These are phyloP conservation scores for Anthracocystis walkeri DNA, from an alignment of 1,284 basidiomycete species.

Conservation along the genomic window DNA sequence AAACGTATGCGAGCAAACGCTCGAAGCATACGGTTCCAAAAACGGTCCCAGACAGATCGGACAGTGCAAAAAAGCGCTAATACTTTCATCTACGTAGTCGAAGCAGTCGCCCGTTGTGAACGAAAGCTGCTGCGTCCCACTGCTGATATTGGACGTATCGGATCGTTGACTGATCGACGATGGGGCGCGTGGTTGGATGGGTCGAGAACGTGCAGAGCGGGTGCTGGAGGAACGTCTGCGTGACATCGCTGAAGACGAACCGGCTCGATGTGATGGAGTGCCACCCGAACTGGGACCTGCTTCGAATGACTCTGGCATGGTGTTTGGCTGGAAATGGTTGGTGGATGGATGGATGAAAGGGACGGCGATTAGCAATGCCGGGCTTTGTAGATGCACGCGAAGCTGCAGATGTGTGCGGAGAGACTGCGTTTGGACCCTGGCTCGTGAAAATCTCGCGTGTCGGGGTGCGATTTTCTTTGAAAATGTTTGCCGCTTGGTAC, in stretches of 20 bases:
- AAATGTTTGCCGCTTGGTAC: too few relatives aligned
- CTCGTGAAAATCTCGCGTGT: too few relatives aligned
- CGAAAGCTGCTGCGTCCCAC: slow-evolving; percentile 26
- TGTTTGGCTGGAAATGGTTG: neutral
- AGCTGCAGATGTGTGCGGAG: too few relatives aligned
- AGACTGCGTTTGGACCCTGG: too few relatives aligned
- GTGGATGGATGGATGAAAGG: too few relatives aligned
- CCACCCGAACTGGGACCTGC: slow-evolving; percentile 24
- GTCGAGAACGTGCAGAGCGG: slow-evolving; percentile 18
- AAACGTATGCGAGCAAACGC: slow-evolving; percentile 55
- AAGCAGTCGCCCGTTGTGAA: slow-evolving; percentile 47
- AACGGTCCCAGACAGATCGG: slow-evolving; percentile 57
- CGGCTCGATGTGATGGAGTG: slow-evolving; percentile 5
- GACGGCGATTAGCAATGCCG: neutral
- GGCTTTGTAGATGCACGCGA: too few relatives aligned
- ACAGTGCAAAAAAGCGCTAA: slow-evolving; percentile 45
- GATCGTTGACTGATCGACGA: slow-evolving; percentile 49
- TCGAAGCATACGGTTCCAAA: slow-evolving; percentile 43
- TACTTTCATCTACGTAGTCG: slow-evolving; percentile 43
- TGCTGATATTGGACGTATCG: slow-evolving; percentile 43
- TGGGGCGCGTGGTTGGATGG: slow-evolving; percentile 22
- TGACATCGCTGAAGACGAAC: slow-evolving; percentile 13
- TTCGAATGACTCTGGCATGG: slow-evolving; percentile 31
- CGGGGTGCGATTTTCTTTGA: too few relatives aligned
- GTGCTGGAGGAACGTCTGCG: slow-evolving; percentile 34